Conservation (phyloP, 495 filamentous ascomycete genomes). For the Aspergillus olivimuriae region DNA sequence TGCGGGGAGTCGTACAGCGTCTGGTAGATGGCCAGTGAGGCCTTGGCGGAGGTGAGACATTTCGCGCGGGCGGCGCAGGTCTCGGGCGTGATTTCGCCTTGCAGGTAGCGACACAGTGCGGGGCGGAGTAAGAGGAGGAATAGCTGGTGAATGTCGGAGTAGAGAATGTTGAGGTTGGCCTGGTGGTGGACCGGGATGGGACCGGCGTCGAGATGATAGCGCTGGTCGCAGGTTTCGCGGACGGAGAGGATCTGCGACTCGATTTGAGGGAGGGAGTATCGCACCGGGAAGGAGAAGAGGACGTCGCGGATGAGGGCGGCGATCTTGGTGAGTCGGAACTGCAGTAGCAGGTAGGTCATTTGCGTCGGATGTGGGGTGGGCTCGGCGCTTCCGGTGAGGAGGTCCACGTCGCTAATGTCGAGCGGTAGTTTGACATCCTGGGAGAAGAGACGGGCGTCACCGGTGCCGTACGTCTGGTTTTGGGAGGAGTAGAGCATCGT, state of each 20-base stretch:
- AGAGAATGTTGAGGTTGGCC: conserved; percentile 40
- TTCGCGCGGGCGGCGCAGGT: conserved; percentile 32
- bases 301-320: conserved; percentile 36
- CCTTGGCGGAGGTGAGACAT: conserved; percentile 38
- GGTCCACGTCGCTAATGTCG: conserved; percentile 39
- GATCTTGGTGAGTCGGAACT: conserved; percentile 35
- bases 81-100: conserved; percentile 36
- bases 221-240: conserved; percentile 32
- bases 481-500: conserved; percentile 41
- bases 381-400: conserved; percentile 28
- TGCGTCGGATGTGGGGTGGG: conserved; percentile 32
- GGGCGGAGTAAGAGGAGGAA: conserved; percentile 42
- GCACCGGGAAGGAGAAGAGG: conserved; percentile 31
- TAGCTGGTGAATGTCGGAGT: conserved; percentile 42
- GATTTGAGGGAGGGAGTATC: conserved; percentile 22
- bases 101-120: conserved; percentile 31
- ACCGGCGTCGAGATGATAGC: conserved; percentile 27
- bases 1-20: conserved; percentile 27
- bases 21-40: conserved; percentile 34
- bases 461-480: conserved; percentile 29
- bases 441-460: conserved; percentile 19
- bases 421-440: conserved; percentile 37
- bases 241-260: conserved; percentile 33
- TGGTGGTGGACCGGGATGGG: conserved; percentile 31
- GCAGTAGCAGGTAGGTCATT: conserved; percentile 43